Conservation (phyloP, 345 rosid species). For the Lepidium didymum region DNA sequence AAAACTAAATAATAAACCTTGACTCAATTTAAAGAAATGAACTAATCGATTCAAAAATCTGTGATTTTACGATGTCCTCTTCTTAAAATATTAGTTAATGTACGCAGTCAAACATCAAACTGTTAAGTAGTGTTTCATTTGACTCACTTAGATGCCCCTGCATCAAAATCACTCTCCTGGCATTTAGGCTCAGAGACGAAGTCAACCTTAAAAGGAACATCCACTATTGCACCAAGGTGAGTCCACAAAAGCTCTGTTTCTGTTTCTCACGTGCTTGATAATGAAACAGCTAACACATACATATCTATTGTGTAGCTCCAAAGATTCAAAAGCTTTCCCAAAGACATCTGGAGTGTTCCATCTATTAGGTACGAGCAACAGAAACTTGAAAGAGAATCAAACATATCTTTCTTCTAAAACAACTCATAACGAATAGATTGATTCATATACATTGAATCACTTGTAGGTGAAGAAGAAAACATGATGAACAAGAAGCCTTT, state of each 20-base stretch:
- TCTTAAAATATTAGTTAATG: too few species aligned
- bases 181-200: constrained; percentile 89
- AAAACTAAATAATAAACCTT: too few species aligned
- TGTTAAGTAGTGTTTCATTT: too few species aligned
- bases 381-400: background rate
- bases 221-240: constrained; percentile 45
- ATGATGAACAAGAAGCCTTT: constrained; percentile 35
- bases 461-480: constrained; percentile 59
- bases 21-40: too few species aligned
- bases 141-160: constrained; percentile 30
- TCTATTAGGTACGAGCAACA: constrained; percentile 52
- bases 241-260: background rate
- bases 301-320: constrained; percentile 40
- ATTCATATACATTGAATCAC: constrained; percentile 19
- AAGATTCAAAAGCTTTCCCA: constrained; percentile 41
- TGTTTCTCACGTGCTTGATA: constrained; percentile 2
- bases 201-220: constrained; percentile 60
- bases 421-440: background rate
- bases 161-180: constrained; percentile 95
- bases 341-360: constrained; percentile 56
- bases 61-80: too few species aligned
- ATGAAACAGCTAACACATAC: background rate
- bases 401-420: background rate
- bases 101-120: too few species aligned
- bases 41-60: too few species aligned